phyloP scores from a whole-genome alignment of 1,139 yeast species.

The Blastobotrys indianensis region DNA sequence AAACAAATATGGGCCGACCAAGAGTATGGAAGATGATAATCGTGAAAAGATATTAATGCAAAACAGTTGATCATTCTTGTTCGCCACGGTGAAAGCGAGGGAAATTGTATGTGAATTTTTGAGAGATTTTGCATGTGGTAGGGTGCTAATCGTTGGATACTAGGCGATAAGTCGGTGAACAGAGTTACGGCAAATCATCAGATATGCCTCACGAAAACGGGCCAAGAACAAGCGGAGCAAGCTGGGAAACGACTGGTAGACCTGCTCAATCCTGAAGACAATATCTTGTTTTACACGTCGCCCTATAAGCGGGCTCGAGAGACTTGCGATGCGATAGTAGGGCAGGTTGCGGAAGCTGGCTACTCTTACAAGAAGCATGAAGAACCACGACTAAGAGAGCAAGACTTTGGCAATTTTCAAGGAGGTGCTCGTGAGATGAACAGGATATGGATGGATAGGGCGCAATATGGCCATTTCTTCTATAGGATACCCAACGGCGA shows the following conservation, averaged over 20 bases:
- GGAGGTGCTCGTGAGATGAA: constrained; percentile 68
- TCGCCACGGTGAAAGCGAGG: constrained; percentile 89
- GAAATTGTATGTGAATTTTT: constrained; percentile 44
- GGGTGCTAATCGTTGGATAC: background rate
- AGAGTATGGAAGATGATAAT: constrained; percentile 40
- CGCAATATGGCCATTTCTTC: constrained; percentile 87
- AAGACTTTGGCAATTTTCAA: constrained; percentile 92
- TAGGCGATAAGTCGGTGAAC: constrained; percentile 67
- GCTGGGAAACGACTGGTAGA: constrained; percentile 61
- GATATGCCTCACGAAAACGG: constrained; percentile 62
- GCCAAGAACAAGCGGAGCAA: constrained; percentile 52
- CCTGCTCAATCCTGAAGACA: constrained; percentile 47
- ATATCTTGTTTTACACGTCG: constrained; percentile 64
- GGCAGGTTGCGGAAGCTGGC: constrained; percentile 45
- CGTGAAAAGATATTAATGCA: background rate
- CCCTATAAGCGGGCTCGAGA: constrained; percentile 80
- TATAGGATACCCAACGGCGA: constrained; percentile 90
- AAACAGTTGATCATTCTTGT: constrained; percentile 62
- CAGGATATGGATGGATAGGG: constrained; percentile 70
- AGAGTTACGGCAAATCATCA: constrained; percentile 70
- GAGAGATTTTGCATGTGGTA: no score
- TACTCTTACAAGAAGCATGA: constrained; percentile 54
- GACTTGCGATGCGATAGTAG: constrained; percentile 63
- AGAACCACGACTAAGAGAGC: constrained; percentile 88
- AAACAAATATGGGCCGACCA: constrained; percentile 48